Conservation (phyloP, 257 asterid species). For the Capsicum pubescens region DNA sequence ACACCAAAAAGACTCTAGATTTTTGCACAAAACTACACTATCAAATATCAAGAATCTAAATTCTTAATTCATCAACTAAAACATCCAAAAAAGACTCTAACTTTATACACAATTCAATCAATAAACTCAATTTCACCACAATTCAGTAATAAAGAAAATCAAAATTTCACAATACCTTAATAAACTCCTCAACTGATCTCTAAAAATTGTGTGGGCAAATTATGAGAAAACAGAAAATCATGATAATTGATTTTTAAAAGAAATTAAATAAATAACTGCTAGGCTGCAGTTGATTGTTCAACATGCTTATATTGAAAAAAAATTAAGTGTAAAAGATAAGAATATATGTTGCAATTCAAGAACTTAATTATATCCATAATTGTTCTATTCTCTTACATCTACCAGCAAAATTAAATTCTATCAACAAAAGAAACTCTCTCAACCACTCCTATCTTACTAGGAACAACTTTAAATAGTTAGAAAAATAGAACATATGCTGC, state of each 20-base stretch:
- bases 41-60: no score
- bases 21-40: no score
- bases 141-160: slow-evolving; percentile 11
- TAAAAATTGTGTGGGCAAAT: not conserved
- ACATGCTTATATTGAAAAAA: slow-evolving; percentile 49
- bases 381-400: no score
- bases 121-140: not conserved
- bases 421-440: no score
- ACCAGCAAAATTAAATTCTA: no score
- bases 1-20: no score
- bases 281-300: slow-evolving; percentile 68
- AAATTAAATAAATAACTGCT: slow-evolving; percentile 29
- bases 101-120: slow-evolving; percentile 35
- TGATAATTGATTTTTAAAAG: slow-evolving; percentile 42
- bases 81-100: not conserved
- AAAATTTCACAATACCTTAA: slow-evolving; percentile 13
- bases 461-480: no score
- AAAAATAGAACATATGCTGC: no score
- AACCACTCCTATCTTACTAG: no score
- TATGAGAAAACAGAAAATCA: not conserved
- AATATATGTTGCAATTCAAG: not conserved
- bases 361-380: no score
- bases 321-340: slow-evolving; percentile 22
- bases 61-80: not conserved
- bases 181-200: slow-evolving; percentile 20